Conservation (phyloP, 306 rosid species). For the Geum urbanum region DNA sequence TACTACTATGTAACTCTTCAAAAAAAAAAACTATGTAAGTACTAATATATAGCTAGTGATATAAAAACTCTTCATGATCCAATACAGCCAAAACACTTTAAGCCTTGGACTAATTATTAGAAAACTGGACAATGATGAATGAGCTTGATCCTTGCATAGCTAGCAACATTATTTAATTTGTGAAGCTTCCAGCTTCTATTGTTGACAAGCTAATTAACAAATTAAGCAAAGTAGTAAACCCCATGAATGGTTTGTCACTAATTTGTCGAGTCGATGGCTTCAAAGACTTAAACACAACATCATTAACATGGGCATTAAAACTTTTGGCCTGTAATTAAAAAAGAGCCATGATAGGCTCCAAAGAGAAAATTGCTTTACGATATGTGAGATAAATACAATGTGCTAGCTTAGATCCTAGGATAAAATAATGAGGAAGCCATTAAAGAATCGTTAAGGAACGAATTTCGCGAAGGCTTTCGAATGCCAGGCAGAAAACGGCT, state of each 20-base stretch:
- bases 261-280: conserved; percentile 20
- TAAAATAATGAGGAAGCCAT: conserved; percentile 19
- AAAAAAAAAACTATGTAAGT: too few relatives aligned
- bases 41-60: too few relatives aligned
- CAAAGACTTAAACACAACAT: conserved; percentile 21
- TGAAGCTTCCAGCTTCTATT: conserved; percentile 37
- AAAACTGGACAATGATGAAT: not conserved
- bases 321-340: conserved; percentile 14
- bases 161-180: conserved; percentile 15
- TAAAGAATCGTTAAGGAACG: conserved; percentile 20
- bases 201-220: conserved; percentile 46
- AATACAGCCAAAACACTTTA: not conserved
- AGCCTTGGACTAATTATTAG: not conserved
- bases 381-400: conserved; percentile 21
- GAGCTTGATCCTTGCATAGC: conserved; percentile 20
- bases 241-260: conserved; percentile 41
- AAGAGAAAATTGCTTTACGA: conserved; percentile 13
- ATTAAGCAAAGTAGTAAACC: conserved; percentile 8
- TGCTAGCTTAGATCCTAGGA: not conserved
- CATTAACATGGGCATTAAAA: conserved; percentile 33
- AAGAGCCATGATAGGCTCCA: not conserved
- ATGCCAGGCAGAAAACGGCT: conserved; percentile 15
- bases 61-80: too few relatives aligned
- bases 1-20: too few relatives aligned
- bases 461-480: conserved; percentile 13